Evolutionary conservation across 2,329 filamentous ascomycete genomes (phyloP), one percentile per base, ranked within the genome.

Genomic region (Fusarium compactum): DNA sequence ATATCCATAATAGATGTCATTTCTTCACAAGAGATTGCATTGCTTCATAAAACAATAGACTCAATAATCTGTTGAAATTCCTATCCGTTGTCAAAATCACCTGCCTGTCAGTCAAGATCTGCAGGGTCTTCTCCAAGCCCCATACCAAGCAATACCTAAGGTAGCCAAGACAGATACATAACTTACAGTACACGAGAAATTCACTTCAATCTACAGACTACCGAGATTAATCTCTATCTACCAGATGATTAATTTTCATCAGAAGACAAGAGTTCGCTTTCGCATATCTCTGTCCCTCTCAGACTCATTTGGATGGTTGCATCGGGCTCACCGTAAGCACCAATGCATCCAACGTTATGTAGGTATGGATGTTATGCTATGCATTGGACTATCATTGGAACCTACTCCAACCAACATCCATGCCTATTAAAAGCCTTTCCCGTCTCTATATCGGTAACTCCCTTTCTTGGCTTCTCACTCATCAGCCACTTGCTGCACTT

Each of bases 301-400:
- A 38, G 32, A 59, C 41, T 22, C 20, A 51, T 51, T 63, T 47
- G 62, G 62, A 67, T 70, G 58, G 67, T 70, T 70, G 67, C 67
- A 70, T 68, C 63, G 58, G 63, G 44, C 44, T 55, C 38, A 32
- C 67, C 67, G 57, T 68, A 46, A 68, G 53, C 38, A 54, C 43
- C 55, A 34, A 29, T 43, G 25, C 22, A 41, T 24, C 15, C 27
- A 52, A 46, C 14, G 27, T 41, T 30, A 63, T 47, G 29, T 11
- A 38, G 24, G 24, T 63, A 50, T 18, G 8, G 9, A 38, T 41
- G 24, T 25, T 53, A 53, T 53, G 24, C 34, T 53, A 53, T 53
- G 24, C 50, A 53, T 53, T 27, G 25, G 25, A 27, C 25, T 52
- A 41, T 52, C 50, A 52, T 27, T 53, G 56, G 43, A 27, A 25